Percentiles rank a stretch among this genome's conserved stretches.
Conservation (phyloP, 345 rosid species). For the Camelina laxa region DNA sequence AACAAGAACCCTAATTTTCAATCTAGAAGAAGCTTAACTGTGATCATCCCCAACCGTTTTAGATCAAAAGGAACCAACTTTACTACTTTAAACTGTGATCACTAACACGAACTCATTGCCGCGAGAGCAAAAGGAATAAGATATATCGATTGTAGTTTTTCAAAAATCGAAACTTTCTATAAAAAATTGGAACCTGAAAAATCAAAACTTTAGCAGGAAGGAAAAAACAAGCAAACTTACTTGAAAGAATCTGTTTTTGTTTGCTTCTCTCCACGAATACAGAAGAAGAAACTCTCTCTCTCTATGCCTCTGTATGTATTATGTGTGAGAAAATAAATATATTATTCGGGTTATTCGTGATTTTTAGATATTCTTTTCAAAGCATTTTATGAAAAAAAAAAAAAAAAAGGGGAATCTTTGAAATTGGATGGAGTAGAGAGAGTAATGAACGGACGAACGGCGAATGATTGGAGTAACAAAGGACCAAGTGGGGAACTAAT, state of each 20-base stretch:
- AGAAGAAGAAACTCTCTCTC: slow-evolving; percentile 33
- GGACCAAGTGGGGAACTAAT: no score
- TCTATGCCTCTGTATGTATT: neutral
- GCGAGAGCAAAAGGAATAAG: neutral
- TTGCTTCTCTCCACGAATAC: slow-evolving; percentile 24
- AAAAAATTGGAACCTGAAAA: neutral
- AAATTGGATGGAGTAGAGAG: slow-evolving; percentile 22
- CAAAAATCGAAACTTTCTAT: neutral
- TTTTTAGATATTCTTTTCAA: neutral
- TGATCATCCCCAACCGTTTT: slow-evolving; percentile 27
- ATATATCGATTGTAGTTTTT: neutral
- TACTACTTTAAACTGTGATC: slow-evolving; percentile 3
- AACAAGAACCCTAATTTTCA: slow-evolving; percentile 21
- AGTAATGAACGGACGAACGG: neutral
- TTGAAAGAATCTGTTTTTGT: slow-evolving; percentile 1
- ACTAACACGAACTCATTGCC: neutral
- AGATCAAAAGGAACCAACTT: slow-evolving; percentile 31
- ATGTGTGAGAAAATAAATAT: neutral
- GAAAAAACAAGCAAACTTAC: slow-evolving; percentile 11
- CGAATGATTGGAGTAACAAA: slow-evolving; percentile 51
- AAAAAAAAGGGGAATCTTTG: slow-evolving; percentile 26
- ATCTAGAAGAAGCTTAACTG: slow-evolving; percentile 7
- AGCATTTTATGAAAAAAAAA: no score
- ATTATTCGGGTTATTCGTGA: neutral
- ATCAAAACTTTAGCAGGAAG: slow-evolving; percentile 13